These are phyloP conservation scores for Heterobasidion occidentale DNA, from an alignment of 1,284 basidiomycete species.

Conservation along the genomic window DNA sequence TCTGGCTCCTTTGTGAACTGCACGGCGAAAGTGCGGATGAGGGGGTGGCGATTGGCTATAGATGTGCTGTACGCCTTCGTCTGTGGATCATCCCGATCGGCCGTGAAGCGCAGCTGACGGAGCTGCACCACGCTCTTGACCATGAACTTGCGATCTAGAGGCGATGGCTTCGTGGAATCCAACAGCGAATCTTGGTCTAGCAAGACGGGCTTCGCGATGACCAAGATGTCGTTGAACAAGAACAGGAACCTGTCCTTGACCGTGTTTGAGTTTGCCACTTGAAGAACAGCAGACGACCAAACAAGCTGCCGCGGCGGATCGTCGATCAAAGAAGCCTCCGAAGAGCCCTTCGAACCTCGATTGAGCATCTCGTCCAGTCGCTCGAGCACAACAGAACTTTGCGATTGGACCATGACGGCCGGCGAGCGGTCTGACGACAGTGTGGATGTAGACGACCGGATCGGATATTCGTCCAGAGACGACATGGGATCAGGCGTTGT, in stretches of 20 bases:
- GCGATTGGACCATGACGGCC: constrained; percentile 21
- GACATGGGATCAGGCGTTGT: constrained; percentile 70
- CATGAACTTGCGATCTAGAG: constrained; percentile 76
- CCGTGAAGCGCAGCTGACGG: constrained; percentile 59
- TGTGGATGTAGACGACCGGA: constrained; percentile 34
- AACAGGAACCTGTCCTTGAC: constrained; percentile 96
- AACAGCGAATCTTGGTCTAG: constrained; percentile 54
- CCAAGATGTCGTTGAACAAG: constrained; percentile 89
- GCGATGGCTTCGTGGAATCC: constrained; percentile 53
- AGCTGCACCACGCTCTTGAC: constrained; percentile 85
- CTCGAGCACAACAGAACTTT: constrained; percentile 46
- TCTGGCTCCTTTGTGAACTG: constrained; percentile 74
- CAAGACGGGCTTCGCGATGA: constrained; percentile 73
- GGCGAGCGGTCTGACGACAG: constrained; percentile 38
- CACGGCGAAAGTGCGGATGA: constrained; percentile 63
- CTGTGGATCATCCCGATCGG: constrained; percentile 53
- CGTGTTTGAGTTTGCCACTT: constrained; percentile 89
- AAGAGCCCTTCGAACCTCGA: constrained; percentile 49
- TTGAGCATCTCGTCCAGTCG: constrained; percentile 61
- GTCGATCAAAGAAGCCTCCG: constrained; percentile 61
- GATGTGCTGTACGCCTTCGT: constrained; percentile 27
- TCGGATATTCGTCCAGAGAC: constrained; percentile 53
- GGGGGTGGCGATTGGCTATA: constrained; percentile 40
- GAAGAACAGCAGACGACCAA: constrained; percentile 80
- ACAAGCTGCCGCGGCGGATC: constrained; percentile 83